Evolutionary conservation across 176 grass and related monocot genomes (phyloP).

Genomic region (Carex kokanica): DNA sequence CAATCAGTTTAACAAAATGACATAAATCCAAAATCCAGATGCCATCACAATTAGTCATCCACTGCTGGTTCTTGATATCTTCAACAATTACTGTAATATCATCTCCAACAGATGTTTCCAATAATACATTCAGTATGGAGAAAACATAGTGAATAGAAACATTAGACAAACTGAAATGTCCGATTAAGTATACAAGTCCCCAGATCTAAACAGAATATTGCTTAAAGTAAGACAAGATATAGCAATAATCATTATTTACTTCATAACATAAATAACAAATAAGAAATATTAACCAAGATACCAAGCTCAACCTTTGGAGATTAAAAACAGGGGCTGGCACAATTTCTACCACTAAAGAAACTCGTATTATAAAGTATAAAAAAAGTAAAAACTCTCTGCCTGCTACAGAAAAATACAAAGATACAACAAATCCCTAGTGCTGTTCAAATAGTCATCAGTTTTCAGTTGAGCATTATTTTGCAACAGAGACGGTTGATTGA

Average conservation of each 20-base stretch:
- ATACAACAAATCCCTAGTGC: background rate
- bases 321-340: background rate
- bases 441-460: background rate
- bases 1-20: too few relatives aligned
- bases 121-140: background rate
- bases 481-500: slow-evolving; percentile 47
- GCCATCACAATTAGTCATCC: too few relatives aligned
- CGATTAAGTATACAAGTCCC: background rate
- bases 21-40: too few relatives aligned
- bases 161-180: background rate
- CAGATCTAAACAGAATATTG: background rate
- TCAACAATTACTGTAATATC: too few relatives aligned
- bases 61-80: too few relatives aligned
- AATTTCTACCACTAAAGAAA: background rate
- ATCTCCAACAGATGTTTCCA: background rate
- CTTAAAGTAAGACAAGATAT: background rate
- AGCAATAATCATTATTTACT: background rate
- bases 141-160: background rate
- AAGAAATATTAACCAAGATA: background rate
- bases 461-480: slow-evolving; percentile 13
- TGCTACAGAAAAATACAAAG: background rate
- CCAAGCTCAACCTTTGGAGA: background rate
- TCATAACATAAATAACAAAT: background rate
- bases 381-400: background rate
- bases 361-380: background rate